Base-by-base conservation (phyloP, 2,329 filamentous ascomycete species). In the Huntiella savannae region DNA sequence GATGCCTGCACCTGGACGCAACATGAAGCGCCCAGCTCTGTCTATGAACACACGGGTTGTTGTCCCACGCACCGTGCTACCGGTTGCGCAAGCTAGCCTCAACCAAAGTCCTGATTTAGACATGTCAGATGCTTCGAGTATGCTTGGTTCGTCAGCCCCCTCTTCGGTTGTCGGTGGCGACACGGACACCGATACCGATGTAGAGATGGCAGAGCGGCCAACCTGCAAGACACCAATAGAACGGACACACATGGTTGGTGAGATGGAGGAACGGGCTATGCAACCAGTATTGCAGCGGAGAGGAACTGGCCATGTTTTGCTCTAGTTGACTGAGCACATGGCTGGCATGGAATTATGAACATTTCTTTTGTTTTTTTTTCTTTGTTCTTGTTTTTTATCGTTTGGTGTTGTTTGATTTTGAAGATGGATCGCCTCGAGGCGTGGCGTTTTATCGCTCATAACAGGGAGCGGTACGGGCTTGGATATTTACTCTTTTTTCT, bases 171-270 rank as follows among this genome's bases (percentile, higher is more conserved):
- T 48, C 22, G 5, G 52, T 58, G 4, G 46, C 5, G 46, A 48
- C 17, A 48, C 46, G 5, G 46, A 48, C 22, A 48, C 46, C 12
- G 46, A 48, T 11, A 43, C 43, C 12, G 46, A 47, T 33, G 40
- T 28, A 10, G 22, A 28, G 22, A 28, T 28, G 22, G 22, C 22
- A 5, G 22, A 28, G 22, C 22, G 22, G 22, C 22, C 22, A 28
- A 28, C 22, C 6, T 28, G 22, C 6, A 28, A 28, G 22, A 28
- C 22, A 7, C 22, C 22, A 1, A 2, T 28, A 2, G 22, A 7
- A 10, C 6, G 22, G 8, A 28, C 22, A 28, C 22, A 49, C 12
- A 53, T 48, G 37, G 58, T 62, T 12, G 54, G 57, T 49, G 60
- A 64, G 16, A 15, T 60, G 8, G 63, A 28, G 22, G 22, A 28